Percentiles rank a stretch among this genome's conserved stretches.
Evolutionary conservation across 805 yeast species (phyloP).

Genomic region (Monosporozyma aerobia): DNA sequence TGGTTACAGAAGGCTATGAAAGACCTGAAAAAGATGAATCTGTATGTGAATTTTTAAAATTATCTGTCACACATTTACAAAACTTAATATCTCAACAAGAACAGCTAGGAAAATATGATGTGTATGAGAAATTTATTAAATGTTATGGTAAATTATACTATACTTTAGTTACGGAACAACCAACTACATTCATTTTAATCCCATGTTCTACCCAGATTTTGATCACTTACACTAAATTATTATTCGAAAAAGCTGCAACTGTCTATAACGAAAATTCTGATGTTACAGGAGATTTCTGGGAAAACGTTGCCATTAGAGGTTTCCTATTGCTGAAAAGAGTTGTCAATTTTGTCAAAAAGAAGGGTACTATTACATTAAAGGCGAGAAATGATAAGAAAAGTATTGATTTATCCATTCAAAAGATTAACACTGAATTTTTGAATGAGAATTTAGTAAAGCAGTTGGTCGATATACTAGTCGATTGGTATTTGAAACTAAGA

Average conservation of each 20-base stretch:
- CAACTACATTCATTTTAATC: slow-evolving; percentile 62
- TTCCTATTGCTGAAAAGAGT: slow-evolving; percentile 56
- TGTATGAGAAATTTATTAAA: slow-evolving; percentile 60
- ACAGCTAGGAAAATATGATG: slow-evolving; percentile 31
- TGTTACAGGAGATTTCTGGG: slow-evolving; percentile 61
- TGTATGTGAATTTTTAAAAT: slow-evolving; percentile 51
- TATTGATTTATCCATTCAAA: slow-evolving; percentile 44
- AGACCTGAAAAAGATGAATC: slow-evolving; percentile 49
- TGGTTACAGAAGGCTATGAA: slow-evolving; percentile 68
- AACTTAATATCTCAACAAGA: slow-evolving; percentile 47
- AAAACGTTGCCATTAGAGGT: slow-evolving; percentile 56
- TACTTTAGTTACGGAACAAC: slow-evolving; percentile 47
- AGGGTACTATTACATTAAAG: slow-evolving; percentile 58
- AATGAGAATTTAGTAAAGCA: slow-evolving; percentile 46
- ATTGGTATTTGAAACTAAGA: slow-evolving; percentile 63
- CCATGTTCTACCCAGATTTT: slow-evolving; percentile 55
- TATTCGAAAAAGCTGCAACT: slow-evolving; percentile 55
- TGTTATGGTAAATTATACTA: slow-evolving; percentile 69
- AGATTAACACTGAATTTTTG: slow-evolving; percentile 47
- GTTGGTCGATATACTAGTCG: slow-evolving; percentile 57
- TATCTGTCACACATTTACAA: slow-evolving; percentile 52
- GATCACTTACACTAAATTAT: slow-evolving; percentile 47
- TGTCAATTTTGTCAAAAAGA: slow-evolving; percentile 51
- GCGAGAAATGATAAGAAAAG: slow-evolving; percentile 60
- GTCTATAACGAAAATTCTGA: slow-evolving; percentile 48